Base-by-base conservation (phyloP, 768 basidiomycete species). In the Lentinula boryana region DNA sequence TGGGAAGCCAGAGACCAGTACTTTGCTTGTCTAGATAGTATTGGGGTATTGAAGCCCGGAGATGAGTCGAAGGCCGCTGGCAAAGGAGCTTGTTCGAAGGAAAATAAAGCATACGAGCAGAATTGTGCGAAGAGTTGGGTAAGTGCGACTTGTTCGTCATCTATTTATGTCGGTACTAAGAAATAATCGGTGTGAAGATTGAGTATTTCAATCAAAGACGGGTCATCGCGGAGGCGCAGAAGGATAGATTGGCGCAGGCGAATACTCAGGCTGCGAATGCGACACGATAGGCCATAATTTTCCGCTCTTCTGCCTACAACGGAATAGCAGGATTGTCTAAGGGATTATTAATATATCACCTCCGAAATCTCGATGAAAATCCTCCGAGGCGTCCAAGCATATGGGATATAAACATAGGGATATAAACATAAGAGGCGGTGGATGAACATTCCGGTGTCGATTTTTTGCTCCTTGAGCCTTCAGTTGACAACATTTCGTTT, bases 161-260 rank as follows among this genome's bases (percentile, higher is more conserved):
- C 27, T 27, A 3, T 44, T 23, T 43, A 16, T 57, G 1, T 51
- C 6, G 10, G 54, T 36, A 18, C 23, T 50, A 38, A 21, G n/a
- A 46, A 5, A 6, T 31, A 10, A 16, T 60, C 23, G 5, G 10
- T 49, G 10, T 44, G n/a, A 64, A 98, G 95, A 88, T 98, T 66
- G 91, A 91, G 32, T 96, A 98, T 72, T 98, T 98, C 69, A 96
- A 97, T 76, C 90, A 93, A 70, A 85, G 95, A 38, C 81, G 95
- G 57, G 83, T 92, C 43, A 82, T 95, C 55, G 89, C 84, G 9
- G 89, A 89, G 63, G 84, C 85, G 60, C 91, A 93, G 72, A 90
- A 87, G 67, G 84, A 85, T 40, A 75, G 87, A 56, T 79, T 91
- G 33, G 82, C 82, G 12, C 77, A 78, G 61, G 76, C 74, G 9